These are phyloP conservation scores for Cadophora luteo-olivacea DNA, from an alignment of 2,329 filamentous ascomycete species.

Conservation along the genomic window DNA sequence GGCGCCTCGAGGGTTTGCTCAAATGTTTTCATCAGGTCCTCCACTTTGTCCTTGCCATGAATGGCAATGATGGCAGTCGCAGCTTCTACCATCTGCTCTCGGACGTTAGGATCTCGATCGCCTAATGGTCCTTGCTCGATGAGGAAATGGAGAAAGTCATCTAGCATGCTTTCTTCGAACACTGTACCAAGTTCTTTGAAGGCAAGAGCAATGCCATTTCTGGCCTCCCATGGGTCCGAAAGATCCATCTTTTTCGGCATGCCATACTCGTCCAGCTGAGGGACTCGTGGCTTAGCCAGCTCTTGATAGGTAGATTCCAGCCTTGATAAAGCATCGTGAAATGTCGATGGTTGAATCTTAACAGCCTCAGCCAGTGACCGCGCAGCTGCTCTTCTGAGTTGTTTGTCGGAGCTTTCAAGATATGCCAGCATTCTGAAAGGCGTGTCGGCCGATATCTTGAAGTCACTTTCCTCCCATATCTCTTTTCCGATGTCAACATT, in stretches of 20 bases:
- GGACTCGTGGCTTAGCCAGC: conserved; percentile 80
- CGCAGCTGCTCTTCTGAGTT: conserved; percentile 83
- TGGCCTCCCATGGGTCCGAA: conserved; percentile 87
- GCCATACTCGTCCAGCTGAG: conserved; percentile 89
- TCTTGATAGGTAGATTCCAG: conserved; percentile 77
- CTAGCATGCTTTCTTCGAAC: conserved; percentile 73
- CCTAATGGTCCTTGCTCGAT: conserved; percentile 88
- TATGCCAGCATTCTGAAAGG: conserved; percentile 77
- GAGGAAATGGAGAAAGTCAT: conserved; percentile 82
- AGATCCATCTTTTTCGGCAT: conserved; percentile 91
- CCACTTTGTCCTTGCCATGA: conserved; percentile 82
- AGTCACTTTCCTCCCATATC: conserved; percentile 94
- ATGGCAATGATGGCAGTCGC: conserved; percentile 81
- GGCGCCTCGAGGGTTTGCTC: conserved; percentile 86
- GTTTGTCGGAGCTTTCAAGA: conserved; percentile 78
- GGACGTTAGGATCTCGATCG: conserved; percentile 77
- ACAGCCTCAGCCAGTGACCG: conserved; percentile 80
- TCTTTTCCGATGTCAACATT: conserved; percentile 83
- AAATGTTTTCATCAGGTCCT: conserved; percentile 90
- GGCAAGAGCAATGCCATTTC: conserved; percentile 86
- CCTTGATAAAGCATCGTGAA: conserved; percentile 66
- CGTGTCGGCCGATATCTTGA: conserved; percentile 70
- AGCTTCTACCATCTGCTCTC: conserved; percentile 90
- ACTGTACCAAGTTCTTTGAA: conserved; percentile 81
- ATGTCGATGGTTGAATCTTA: conserved; percentile 61